Conservation (phyloP, 106 monocot species). For the Amphibolis antarctica region DNA sequence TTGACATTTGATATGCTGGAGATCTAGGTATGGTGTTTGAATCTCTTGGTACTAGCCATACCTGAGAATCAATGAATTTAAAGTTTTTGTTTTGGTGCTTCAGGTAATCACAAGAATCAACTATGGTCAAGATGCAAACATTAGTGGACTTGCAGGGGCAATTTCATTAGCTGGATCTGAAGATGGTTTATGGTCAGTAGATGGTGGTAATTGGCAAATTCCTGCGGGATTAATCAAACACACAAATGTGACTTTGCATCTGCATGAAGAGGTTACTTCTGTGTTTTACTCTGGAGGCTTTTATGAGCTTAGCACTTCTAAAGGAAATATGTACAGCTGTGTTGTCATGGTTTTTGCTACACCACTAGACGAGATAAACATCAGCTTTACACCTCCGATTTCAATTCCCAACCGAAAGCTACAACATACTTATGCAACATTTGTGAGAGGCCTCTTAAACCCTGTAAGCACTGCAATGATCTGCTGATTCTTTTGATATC, state of each 20-base stretch:
- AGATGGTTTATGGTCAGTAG: slow-evolving; percentile 62
- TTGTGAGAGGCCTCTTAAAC: slow-evolving; percentile 74
- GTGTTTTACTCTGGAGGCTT: slow-evolving; percentile 32
- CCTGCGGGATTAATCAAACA: slow-evolving; percentile 64
- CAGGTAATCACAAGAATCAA: slow-evolving; percentile 95
- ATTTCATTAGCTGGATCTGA: slow-evolving; percentile 89
- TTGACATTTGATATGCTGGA: no score
- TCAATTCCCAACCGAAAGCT: slow-evolving; percentile 66
- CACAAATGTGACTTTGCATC: slow-evolving; percentile 50
- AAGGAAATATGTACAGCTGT: slow-evolving; percentile 50
- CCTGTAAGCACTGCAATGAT: slow-evolving; percentile 41
- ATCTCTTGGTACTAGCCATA: no score
- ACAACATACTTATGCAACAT: slow-evolving; percentile 87
- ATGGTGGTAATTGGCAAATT: slow-evolving; percentile 82
- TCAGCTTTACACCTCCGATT: slow-evolving; percentile 60
- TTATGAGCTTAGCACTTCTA: slow-evolving; percentile 50
- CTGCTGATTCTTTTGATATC: background rate
- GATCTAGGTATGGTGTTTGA: no score
- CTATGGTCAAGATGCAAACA: slow-evolving; percentile 71
- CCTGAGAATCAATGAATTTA: background rate
- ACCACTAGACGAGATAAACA: slow-evolving; percentile 86
- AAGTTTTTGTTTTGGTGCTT: background rate
- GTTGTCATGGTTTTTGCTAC: slow-evolving; percentile 61
- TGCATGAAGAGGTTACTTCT: slow-evolving; percentile 55
- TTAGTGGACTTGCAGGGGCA: slow-evolving; percentile 91